Base-by-base conservation (phyloP, 2,329 filamentous ascomycete species). In the Monosporascus sp. region DNA sequence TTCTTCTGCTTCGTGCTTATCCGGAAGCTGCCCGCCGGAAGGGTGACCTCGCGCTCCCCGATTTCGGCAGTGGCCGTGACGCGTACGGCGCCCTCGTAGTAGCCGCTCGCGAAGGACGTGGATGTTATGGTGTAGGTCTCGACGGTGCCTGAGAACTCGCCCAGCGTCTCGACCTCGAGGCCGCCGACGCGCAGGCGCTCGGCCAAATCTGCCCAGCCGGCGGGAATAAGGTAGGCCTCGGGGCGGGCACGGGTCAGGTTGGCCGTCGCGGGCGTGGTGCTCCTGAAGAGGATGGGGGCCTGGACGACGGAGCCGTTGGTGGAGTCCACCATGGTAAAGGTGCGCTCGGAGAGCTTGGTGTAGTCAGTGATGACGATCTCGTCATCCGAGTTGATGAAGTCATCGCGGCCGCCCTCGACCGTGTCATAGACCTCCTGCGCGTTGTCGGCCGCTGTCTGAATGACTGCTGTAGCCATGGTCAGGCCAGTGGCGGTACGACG, bases 301-400 rank as follows among this genome's bases (percentile, higher is more conserved):
- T 61, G 53, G 1, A 57, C 53, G 5, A 65, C 24, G 31, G 52
- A 57, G 15, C 63, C 63, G 18, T 57, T 52, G 49, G 51, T 56
- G 17, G 57, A 52, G 47, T 65, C 60, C 35, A 65, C 55, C 50
- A 65, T 61, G 35, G 58, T 57, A 46, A 65, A 56, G 24, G 53
- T 60, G 37, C 63, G 63, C n/a, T 41, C 57, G 17, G 44, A 54
- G 3, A 41, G 54, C 20, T 58, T 58, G 1, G 46, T 56, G 41
- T 56, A 61, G 55, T 65, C 63, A 1, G 63, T 64, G 24, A 65
- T 48, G 14, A 65, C 51, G 31, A 65, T 65, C n/a, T 62, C 58
- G 24, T 63, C 61, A 17, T 55, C 20, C 36, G 59, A 60, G 7
- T 38, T 15, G 48, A 62, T 60, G 49, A 65, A 65, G 5, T 60